Evolutionary conservation across 2,329 filamentous ascomycete species (phyloP).

Genomic region (Ophiostoma ips): DNA sequence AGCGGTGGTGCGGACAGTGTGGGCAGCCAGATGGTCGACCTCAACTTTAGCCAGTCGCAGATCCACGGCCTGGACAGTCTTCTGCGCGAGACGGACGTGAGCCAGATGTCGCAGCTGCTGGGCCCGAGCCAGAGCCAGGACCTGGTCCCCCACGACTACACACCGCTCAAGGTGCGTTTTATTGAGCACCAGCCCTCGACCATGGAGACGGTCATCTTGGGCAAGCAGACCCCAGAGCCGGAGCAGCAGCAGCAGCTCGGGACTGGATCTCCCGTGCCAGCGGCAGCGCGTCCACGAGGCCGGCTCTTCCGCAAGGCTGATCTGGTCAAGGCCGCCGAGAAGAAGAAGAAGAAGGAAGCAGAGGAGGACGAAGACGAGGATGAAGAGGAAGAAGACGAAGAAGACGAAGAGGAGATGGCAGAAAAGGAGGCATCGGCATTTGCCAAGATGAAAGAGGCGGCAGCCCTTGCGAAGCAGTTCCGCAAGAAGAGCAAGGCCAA

Average conservation of each 20-base stretch:
- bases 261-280: not conserved
- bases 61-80: constrained; percentile 44
- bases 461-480: constrained; percentile 33
- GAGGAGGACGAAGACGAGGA: constrained; percentile 24
- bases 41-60: constrained; percentile 49
- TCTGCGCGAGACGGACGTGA: constrained; percentile 31
- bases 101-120: constrained; percentile 54
- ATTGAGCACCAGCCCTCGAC: constrained; percentile 52
- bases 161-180: constrained; percentile 57
- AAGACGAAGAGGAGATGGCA: constrained; percentile 14
- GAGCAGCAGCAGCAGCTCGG: constrained; percentile 18
- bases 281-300: constrained; percentile 37
- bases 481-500: constrained; percentile 79
- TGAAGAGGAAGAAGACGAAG: not conserved
- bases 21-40: constrained; percentile 28
- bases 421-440: constrained; percentile 21
- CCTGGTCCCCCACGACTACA: constrained; percentile 57
- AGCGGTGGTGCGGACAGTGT: constrained; percentile 15
- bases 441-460: constrained; percentile 22
- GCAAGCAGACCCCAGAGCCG: constrained; percentile 9
- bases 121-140: constrained; percentile 82
- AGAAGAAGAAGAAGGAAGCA: constrained; percentile 20
- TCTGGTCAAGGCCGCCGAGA: constrained; percentile 25
- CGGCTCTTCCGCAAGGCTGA: constrained; percentile 31
- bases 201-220: constrained; percentile 50